A percentile compares a stretch with the other conserved stretches of the same genome.
Conservation (phyloP, 768 basidiomycete genomes). For the Cyathus striatus region DNA sequence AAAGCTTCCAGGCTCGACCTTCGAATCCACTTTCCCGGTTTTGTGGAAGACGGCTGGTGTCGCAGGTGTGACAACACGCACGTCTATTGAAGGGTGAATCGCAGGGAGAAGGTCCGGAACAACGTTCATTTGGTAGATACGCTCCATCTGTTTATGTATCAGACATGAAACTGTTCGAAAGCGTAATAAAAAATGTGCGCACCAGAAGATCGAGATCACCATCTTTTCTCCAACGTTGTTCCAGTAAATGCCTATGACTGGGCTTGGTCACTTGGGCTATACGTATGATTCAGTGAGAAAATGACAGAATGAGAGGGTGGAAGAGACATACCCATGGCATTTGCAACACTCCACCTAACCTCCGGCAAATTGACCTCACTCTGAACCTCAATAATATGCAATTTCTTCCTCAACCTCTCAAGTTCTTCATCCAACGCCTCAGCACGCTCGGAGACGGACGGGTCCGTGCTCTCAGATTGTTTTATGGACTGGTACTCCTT, state of each 20-base stretch:
- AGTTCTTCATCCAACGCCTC: slow-evolving; percentile 28
- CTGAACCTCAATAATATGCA: slow-evolving; percentile 68
- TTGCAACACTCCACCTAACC: slow-evolving; percentile 71
- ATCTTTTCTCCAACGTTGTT: slow-evolving; percentile 81
- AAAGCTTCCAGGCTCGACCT: slow-evolving; percentile 70
- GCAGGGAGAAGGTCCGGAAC: slow-evolving; percentile 80
- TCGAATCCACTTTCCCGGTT: slow-evolving; percentile 27
- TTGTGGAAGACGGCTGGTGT: slow-evolving; percentile 22
- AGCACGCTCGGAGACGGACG: slow-evolving; percentile 19
- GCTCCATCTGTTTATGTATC: slow-evolving; percentile 70
- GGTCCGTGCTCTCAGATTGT: slow-evolving; percentile 15
- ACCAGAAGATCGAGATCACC: slow-evolving; percentile 84
- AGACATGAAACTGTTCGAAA: not conserved
- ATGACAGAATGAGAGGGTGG: not conserved
- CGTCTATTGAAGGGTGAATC: slow-evolving; percentile 68
- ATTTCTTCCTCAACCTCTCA: slow-evolving; percentile 40
- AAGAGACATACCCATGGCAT: slow-evolving; percentile 67
- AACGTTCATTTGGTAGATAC: slow-evolving; percentile 86
- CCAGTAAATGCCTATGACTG: slow-evolving; percentile 74
- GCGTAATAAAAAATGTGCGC: no score
- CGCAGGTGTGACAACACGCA: slow-evolving; percentile 52
- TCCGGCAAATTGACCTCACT: slow-evolving; percentile 82
- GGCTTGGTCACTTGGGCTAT: slow-evolving; percentile 64
- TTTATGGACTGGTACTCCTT: slow-evolving; percentile 13
- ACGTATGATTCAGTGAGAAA: slow-evolving; percentile 1